Evolutionary conservation across 202 grass and related monocot genomes (phyloP), one percentile per base, ranked within the genome.

Genomic region (Sporobolus alterniflorus): DNA sequence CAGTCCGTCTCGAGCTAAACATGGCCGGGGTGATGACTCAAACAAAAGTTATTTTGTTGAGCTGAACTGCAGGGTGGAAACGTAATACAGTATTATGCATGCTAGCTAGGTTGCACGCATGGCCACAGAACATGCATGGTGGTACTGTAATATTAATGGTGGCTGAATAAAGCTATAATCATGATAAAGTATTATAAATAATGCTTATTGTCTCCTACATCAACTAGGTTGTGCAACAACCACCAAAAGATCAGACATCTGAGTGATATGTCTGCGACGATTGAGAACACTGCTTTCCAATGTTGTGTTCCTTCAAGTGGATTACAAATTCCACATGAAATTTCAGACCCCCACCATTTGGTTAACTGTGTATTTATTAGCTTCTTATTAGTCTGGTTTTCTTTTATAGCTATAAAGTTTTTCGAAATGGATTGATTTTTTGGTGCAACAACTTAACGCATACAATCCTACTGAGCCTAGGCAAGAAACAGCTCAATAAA

Each of bases 151-250:
- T 47, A n/a, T 15, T 32, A 21, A 48, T n/a, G 5, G 21, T n/a
- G 5, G 21, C 11, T 9, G 11, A 31, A 9, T 48, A 46, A 47
- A 47, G 2, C 36, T 39, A 39, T n/a, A 50, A 74, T 44, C 31
- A 86, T 79, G 11, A 60, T 59, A 67, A 51, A 78, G 1, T 73
- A 72, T 40, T 52, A 72, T 39, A 67, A 68, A 36, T 39, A 56
- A 44, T 55, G 21, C 6, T 62, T 64, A 6, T 22, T 56, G 4
- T 52, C 20, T 47, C 78, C 51, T 60, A 71, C 15, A 21, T 1
- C 43, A 78, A 29, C 12, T 72, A 64, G 47, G 26, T 71, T 71
- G 36, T 24, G 44, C n/a, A 64, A 71, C 11, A 54, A 67, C 2
- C 42, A 41, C 3, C 3, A 7, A 77, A 70, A 65, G 4, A 52